These are phyloP conservation scores for Ophiostoma pallidulum DNA, from an alignment of 2,329 filamentous ascomycete species.

Conservation along the genomic window DNA sequence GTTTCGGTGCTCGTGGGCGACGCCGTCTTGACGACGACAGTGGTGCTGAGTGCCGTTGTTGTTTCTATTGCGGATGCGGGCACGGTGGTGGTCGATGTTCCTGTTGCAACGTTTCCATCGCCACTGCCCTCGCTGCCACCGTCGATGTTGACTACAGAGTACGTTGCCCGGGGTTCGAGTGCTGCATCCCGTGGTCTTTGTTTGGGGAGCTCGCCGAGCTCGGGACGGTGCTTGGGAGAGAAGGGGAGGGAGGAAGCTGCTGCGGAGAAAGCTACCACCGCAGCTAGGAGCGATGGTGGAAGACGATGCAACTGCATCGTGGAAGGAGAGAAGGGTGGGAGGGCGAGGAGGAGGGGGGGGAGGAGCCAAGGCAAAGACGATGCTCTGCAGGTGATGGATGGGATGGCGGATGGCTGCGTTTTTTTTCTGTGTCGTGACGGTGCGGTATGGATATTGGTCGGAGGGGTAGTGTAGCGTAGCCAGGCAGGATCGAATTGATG, in stretches of 20 bases:
- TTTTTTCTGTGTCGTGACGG: neutral
- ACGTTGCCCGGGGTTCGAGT: conserved; percentile 26
- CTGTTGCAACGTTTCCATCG: neutral
- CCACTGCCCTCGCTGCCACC: conserved; percentile 14
- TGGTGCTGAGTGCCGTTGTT: neutral
- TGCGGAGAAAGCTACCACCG: conserved; percentile 13
- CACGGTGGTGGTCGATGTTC: neutral
- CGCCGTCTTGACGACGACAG: conserved; percentile 17
- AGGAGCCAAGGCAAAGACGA: neutral
- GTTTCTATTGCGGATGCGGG: neutral
- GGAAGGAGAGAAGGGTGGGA: neutral
- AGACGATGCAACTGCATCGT: conserved; percentile 17
- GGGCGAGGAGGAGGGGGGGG: neutral
- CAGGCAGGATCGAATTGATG: neutral
- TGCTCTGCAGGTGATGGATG: neutral
- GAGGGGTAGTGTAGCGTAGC: no score
- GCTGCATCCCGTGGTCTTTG: conserved; percentile 6
- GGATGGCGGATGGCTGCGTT: neutral
- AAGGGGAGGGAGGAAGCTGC: conserved; percentile 18
- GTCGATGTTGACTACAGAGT: conserved; percentile 30
- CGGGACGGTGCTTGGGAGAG: conserved; percentile 6
- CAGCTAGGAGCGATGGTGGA: conserved; percentile 11
- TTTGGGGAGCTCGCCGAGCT: neutral
- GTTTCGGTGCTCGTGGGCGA: conserved; percentile 19
- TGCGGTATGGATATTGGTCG: no score